A percentile compares a stretch with the other conserved stretches of the same genome.
Evolutionary conservation across 1,284 basidiomycete genomes (phyloP).

Genomic region (Ceratobasidium theobromae): DNA sequence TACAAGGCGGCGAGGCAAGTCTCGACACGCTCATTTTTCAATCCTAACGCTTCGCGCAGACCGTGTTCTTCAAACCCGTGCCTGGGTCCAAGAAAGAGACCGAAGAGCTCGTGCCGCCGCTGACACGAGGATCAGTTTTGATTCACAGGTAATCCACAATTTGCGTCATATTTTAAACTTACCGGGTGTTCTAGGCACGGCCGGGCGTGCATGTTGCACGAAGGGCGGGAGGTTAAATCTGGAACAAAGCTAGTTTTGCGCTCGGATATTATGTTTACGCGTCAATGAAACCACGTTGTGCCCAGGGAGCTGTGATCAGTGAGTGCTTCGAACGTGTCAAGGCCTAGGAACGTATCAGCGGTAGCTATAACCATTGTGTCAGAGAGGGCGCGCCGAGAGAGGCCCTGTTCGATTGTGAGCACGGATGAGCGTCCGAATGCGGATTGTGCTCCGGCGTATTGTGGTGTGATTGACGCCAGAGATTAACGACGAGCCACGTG

Average conservation of each 20-base stretch:
- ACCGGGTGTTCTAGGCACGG: constrained; percentile 56
- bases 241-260: constrained; percentile 78
- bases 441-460: too few species aligned
- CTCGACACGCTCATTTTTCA: not conserved
- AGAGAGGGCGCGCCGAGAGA: too few species aligned
- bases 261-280: constrained; percentile 69
- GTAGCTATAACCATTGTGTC: too few species aligned
- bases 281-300: too few species aligned
- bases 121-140: constrained; percentile 67
- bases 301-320: too few species aligned
- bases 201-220: constrained; percentile 73
- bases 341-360: not conserved
- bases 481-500: too few species aligned
- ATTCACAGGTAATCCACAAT: constrained; percentile 59
- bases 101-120: constrained; percentile 58
- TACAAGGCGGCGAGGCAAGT: constrained; percentile 69
- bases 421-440: too few species aligned
- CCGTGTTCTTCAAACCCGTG: constrained; percentile 67
- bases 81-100: constrained; percentile 45
- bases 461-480: too few species aligned
- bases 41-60: constrained; percentile 46
- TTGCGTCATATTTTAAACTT: not conserved
- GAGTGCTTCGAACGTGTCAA: too few species aligned
- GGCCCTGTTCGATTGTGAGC: too few species aligned
- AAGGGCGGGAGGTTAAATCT: constrained; percentile 65